Conservation (phyloP, 192 early-diverging fungal species). For the Backusella macrospora region DNA sequence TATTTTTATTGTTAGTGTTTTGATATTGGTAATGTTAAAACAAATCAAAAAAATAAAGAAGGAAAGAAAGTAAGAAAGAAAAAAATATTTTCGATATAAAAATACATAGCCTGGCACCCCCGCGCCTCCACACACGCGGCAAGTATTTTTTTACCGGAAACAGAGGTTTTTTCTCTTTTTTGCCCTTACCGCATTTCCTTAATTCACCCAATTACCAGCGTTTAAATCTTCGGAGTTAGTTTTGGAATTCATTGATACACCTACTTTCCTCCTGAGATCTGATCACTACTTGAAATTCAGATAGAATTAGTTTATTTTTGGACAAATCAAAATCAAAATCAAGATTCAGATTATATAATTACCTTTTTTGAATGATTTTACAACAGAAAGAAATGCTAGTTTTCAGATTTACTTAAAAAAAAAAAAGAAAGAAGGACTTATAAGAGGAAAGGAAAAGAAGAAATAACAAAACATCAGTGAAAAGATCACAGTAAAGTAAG, state of each 20-base stretch:
- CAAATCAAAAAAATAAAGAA: background rate
- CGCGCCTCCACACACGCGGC: background rate
- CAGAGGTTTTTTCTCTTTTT: background rate
- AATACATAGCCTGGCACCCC: slow-evolving; percentile 1
- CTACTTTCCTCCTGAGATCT: background rate
- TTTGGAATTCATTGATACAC: background rate
- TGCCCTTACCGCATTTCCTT: no score
- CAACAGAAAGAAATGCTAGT: no score
- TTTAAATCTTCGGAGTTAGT: background rate
- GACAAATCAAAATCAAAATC: no score
- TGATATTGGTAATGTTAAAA: background rate
- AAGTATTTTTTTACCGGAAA: background rate
- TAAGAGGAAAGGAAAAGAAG: no score
- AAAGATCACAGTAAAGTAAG: no score
- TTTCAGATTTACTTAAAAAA: no score
- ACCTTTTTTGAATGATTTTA: no score
- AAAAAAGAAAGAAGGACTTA: no score
- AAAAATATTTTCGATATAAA: background rate
- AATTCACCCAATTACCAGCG: background rate
- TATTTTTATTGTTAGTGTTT: background rate
- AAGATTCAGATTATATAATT: no score
- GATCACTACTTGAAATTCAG: no score
- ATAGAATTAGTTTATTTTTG: no score
- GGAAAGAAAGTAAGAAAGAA: background rate
- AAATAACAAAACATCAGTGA: no score